These are phyloP conservation scores for Melampsora americana DNA, from an alignment of 1,284 basidiomycete species.

Conservation along the genomic window DNA sequence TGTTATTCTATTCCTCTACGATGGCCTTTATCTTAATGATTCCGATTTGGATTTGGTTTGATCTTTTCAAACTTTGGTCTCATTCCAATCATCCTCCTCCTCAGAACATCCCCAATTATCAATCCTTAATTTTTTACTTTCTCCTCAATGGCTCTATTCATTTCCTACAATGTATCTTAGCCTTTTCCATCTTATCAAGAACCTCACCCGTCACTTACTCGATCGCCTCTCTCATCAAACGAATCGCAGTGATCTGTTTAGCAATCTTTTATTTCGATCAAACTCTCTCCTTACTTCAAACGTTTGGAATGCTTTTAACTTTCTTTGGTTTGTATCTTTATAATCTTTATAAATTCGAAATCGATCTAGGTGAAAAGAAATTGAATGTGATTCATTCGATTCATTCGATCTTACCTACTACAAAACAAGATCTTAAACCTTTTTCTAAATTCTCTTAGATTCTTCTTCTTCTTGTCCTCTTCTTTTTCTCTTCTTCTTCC, in stretches of 20 bases:
- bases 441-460: not conserved
- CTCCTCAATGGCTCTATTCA: conserved; percentile 91
- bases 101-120: conserved; percentile 51
- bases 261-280: conserved; percentile 97
- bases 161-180: conserved; percentile 94
- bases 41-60: conserved; percentile 84
- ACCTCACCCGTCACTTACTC: conserved; percentile 98
- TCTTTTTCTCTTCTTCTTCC: not conserved
- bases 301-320: conserved; percentile 79
- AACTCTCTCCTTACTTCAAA: conserved; percentile 77
- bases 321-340: conserved; percentile 93
- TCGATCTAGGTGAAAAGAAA: conserved; percentile 77
- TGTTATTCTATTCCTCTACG: conserved; percentile 89
- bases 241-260: conserved; percentile 95
- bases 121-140: conserved; percentile 64
- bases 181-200: conserved; percentile 89
- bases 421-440: conserved; percentile 50
- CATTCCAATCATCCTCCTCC: conserved; percentile 57
- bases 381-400: conserved; percentile 77
- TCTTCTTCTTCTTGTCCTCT: not conserved
- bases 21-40: conserved; percentile 93
- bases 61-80: conserved; percentile 67
- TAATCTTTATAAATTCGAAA: conserved; percentile 85
- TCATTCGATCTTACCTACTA: conserved; percentile 69
- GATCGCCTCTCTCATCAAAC: conserved; percentile 95